phyloP scores from a whole-genome alignment of 2,329 filamentous ascomycete species.

The Colletotrichum lupini region DNA sequence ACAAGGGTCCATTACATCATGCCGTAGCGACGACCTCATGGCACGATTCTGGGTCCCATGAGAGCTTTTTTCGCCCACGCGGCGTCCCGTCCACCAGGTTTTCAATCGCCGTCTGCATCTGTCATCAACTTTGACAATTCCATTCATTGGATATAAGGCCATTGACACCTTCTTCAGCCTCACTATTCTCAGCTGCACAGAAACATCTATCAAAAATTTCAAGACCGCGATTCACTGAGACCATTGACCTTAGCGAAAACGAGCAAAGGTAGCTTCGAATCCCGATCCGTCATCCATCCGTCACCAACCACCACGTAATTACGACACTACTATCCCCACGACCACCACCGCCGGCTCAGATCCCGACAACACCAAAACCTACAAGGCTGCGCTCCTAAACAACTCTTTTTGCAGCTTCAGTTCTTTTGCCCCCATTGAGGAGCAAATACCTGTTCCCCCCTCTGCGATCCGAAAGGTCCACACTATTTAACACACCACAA shows the following conservation, averaged over 20 bases:
- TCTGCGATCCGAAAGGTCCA: background rate
- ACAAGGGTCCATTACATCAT: constrained; percentile 33
- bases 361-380: constrained; percentile 11
- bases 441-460: constrained; percentile 9
- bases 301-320: constrained; percentile 20
- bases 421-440: background rate
- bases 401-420: constrained; percentile 11
- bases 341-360: constrained; percentile 6
- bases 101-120: constrained; percentile 30
- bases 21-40: constrained; percentile 31
- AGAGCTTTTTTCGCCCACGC: constrained; percentile 24
- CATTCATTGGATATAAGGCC: constrained; percentile 25
- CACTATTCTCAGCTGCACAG: background rate
- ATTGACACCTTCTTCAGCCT: background rate
- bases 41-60: constrained; percentile 29
- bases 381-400: constrained; percentile 12
- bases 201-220: background rate
- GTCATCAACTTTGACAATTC: constrained; percentile 4
- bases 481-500: background rate
- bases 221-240: background rate
- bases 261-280: constrained; percentile 1
- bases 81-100: constrained; percentile 7
- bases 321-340: constrained; percentile 28
- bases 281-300: constrained; percentile 29
- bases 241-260: background rate